A percentile compares a stretch with the other conserved stretches of the same genome.
phyloP scores from a whole-genome alignment of 331 rosid genomes.

The Phaseolus coccineus region DNA sequence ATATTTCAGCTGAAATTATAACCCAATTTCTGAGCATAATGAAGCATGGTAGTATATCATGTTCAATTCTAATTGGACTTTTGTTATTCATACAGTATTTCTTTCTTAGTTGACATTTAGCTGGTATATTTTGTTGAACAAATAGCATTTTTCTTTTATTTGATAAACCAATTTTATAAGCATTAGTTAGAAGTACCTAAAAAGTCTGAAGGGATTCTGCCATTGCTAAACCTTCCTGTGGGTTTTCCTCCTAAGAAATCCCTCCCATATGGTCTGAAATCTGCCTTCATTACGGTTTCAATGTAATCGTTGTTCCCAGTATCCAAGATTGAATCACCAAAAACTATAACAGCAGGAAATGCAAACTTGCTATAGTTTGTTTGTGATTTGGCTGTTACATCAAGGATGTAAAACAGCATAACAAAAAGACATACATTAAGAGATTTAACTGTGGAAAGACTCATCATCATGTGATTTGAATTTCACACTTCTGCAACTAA shows the following conservation, averaged over 20 bases:
- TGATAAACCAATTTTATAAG: background rate
- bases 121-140: background rate
- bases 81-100: background rate
- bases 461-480: constrained; percentile 42
- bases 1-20: constrained; percentile 40
- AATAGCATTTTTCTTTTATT: background rate
- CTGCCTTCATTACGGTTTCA: constrained; percentile 14
- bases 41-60: background rate
- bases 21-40: constrained; percentile 9
- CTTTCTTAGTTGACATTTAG: background rate
- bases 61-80: background rate
- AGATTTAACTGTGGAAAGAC: constrained; percentile 26
- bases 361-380: background rate
- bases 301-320: constrained; percentile 48
- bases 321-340: constrained; percentile 52
- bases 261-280: constrained; percentile 47
- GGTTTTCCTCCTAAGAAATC: constrained; percentile 44
- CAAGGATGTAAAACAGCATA: constrained; percentile 26
- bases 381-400: constrained; percentile 28
- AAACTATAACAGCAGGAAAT: constrained; percentile 42
- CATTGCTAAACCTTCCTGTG: constrained; percentile 51
- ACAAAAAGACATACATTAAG: background rate
- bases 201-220: constrained; percentile 44
- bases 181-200: constrained; percentile 22
- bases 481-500: background rate